These are phyloP conservation scores for Tylopilus subfusipes DNA, from an alignment of 768 basidiomycete species.

Conservation along the genomic window DNA sequence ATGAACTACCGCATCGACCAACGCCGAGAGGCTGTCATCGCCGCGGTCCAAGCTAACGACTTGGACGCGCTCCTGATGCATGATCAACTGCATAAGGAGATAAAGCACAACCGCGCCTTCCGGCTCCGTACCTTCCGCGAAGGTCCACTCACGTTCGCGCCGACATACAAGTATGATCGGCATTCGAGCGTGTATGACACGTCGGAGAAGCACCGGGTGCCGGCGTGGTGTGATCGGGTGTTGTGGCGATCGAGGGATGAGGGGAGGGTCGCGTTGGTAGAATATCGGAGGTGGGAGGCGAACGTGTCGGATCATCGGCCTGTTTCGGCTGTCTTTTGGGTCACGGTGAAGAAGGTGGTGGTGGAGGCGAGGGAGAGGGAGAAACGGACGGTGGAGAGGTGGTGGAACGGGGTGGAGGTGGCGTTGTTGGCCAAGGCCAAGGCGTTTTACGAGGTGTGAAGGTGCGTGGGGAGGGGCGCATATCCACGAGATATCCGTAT, in stretches of 20 bases:
- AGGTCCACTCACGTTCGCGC: slow-evolving; percentile 75
- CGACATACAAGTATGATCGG: slow-evolving; percentile 95
- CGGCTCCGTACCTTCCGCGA: slow-evolving; percentile 82
- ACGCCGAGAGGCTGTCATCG: slow-evolving; percentile 77
- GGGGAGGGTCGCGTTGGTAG: slow-evolving; percentile 57
- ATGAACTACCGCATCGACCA: slow-evolving; percentile 98
- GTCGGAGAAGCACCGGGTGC: slow-evolving; percentile 82
- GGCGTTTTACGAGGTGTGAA: slow-evolving; percentile 34
- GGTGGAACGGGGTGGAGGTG: slow-evolving; percentile 44
- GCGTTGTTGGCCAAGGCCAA: slow-evolving; percentile 29
- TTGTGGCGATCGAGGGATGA: slow-evolving; percentile 65
- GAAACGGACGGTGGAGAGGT: slow-evolving; percentile 50
- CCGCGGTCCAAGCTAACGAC: slow-evolving; percentile 66
- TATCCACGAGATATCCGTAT: not conserved
- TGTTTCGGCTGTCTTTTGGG: slow-evolving; percentile 71
- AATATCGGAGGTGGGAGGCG: slow-evolving; percentile 80
- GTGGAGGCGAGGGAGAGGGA: slow-evolving; percentile 54
- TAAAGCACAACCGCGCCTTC: slow-evolving; percentile 83
- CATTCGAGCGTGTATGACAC: slow-evolving; percentile 77
- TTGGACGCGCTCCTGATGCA: slow-evolving; percentile 59
- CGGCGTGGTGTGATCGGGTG: slow-evolving; percentile 97
- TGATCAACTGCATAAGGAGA: slow-evolving; percentile 89
- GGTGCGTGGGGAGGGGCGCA: not conserved
- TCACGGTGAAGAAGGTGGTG: slow-evolving; percentile 72
- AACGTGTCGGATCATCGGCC: slow-evolving; percentile 91